Evolutionary conservation across 2,329 filamentous ascomycete species (phyloP), one percentile per base, ranked within the genome.

Genomic region (Hypoxylon sp.): DNA sequence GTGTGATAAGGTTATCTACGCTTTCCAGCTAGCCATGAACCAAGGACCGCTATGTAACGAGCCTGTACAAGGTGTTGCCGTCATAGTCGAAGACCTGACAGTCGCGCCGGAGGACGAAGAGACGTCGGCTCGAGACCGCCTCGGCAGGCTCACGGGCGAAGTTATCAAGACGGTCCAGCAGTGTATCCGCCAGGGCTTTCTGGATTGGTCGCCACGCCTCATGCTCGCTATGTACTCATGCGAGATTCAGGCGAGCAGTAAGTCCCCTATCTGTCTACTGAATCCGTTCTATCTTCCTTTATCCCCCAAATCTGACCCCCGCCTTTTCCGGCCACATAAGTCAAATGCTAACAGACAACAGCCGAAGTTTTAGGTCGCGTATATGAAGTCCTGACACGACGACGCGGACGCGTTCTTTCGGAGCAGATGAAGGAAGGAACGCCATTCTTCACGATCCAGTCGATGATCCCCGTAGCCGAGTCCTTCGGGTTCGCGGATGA

Each of bases 171-270:
- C 92, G 0, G 89, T 95, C 16, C 93, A 95, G 71, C 89, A 93
- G 46, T 87, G 90, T n/a, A 93, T 99, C 65, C 87, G 90, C 52
- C 84, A 90, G 68, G 95, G 90, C 20, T 97, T 98, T 83, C 83
- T 97, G 16, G 96, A 98, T 82, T 99, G 96, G 96, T 95, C 91
- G 38, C 92, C 96, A 0, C 89, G 96, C n/a, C 87, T 99, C 71
- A 88, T 98, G 81, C 88, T 99, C 45, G 96, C 96, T 53, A 98
- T 98, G 93, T 99, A 99, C 82, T 93, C 89, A 58, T 97, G 95
- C 77, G 96, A 98, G 77, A 98, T 99, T 74, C 96, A 98, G 84
- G 93, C 95, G 28, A 94, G 92, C 20, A 95, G 88, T 91, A 84
- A 77, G 87, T 80, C 12, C 45, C 33, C 14, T 20, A 40, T 40